Conservation (phyloP, 371 early-diverging fungal species). For the Umbelopsis sp. region DNA sequence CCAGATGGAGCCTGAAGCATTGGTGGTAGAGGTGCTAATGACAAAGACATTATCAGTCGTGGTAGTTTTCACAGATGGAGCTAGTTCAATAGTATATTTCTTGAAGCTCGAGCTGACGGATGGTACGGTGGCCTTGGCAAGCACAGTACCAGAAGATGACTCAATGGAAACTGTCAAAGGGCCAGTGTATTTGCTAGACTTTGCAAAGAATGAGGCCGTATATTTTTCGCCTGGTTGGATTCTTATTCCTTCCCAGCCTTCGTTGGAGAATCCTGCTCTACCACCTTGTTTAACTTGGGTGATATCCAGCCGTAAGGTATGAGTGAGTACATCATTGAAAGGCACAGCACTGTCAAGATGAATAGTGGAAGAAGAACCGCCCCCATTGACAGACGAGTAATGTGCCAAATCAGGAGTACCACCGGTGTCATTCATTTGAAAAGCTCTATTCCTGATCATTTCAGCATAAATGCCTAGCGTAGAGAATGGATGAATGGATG, state of each 20-base stretch:
- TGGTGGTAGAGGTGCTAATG: constrained; percentile 19
- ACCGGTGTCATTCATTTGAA: constrained; percentile 27
- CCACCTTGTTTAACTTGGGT: constrained; percentile 7
- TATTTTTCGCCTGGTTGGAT: constrained; percentile 26
- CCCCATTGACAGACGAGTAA: background rate
- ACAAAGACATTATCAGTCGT: constrained; percentile 27
- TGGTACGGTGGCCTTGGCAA: constrained; percentile 14
- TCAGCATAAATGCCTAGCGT: constrained; percentile 22
- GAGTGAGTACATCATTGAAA: constrained; percentile 26
- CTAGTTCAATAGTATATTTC: constrained; percentile 22
- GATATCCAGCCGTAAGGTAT: constrained; percentile 28
- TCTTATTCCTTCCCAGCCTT: constrained; percentile 30
- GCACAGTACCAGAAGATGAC: constrained; percentile 14
- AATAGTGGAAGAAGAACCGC: background rate
- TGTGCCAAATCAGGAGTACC: constrained; percentile 14
- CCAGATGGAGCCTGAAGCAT: constrained; percentile 26
- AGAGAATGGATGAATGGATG: too few species aligned
- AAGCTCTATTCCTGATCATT: constrained; percentile 30
- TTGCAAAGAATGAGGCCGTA: constrained; percentile 28
- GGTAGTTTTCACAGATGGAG: constrained; percentile 17
- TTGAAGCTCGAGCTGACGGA: constrained; percentile 23
- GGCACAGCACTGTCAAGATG: constrained; percentile 1
- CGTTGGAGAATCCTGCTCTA: constrained; percentile 27
- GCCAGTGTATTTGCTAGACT: constrained; percentile 25
- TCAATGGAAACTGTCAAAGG: constrained; percentile 25